Evolutionary conservation across 2,329 filamentous ascomycete species (phyloP), one percentile per base, ranked within the genome.

Genomic region (Phyllosticta citrichinensis): DNA sequence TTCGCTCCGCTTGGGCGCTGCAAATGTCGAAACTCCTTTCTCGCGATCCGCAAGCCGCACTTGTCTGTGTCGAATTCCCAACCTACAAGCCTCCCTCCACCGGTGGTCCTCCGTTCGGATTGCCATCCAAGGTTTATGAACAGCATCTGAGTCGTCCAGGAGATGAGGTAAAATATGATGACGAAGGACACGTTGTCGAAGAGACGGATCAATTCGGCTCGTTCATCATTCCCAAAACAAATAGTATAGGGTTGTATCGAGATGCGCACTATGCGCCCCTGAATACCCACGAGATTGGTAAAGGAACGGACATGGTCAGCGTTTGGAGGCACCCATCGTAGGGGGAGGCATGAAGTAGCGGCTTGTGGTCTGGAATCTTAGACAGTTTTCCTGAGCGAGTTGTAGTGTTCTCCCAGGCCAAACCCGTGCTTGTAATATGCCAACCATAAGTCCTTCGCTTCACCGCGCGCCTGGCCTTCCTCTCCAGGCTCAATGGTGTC

Each of bases 391-490:
- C 77, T 70, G 71, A 99, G 75, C 58, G 92, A 96, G 72, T 99
- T 99, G 76, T 99, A 99, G 76, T 99, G 94, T 77, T 97, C 94
- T 12, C 94, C 94, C 56, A 99, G 78, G 1, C 93, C 93, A 73
- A 95, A 97, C 56, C 89, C 90, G 77, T 97, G 91, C 68, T 89
- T 83, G 75, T 97, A 97, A 74, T 97, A 99, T 40, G 91, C 93
- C 74, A 99, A 74, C 93, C 94, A 97, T 57, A 96, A 81, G 66
- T 83, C 83, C 67, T 82, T 82, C 65, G 76, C 78, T 58, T 74
- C 71, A 1, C 68, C 69, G n/a, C 6, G 71, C 22, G 76, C 74
- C 17, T 66, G 73, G 6, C 68, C 70, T 24, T 66, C 70, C 20
- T 75, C 79, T 12, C 70, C 75, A 6, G 84, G 81, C 67, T 81